Conservation (phyloP, 805 yeast genomes). For the Myxozyma geophila region DNA sequence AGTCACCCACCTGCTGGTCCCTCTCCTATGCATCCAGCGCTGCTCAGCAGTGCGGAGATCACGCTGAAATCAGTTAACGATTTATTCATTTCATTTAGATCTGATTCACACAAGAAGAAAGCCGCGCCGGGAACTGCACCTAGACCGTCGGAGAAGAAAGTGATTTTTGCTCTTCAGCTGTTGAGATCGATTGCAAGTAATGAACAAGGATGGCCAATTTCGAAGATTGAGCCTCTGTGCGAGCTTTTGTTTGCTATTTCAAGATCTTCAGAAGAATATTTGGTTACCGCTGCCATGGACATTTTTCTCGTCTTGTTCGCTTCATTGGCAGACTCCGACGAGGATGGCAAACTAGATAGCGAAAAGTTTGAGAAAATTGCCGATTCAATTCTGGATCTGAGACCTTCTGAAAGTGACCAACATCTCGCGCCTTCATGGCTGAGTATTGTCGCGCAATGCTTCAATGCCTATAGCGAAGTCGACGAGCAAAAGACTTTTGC, state of each 20-base stretch:
- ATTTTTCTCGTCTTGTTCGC: slow-evolving; percentile 82
- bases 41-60: slow-evolving; percentile 69
- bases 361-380: slow-evolving; percentile 68
- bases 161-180: slow-evolving; percentile 79
- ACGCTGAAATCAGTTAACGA: slow-evolving; percentile 61
- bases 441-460: slow-evolving; percentile 88
- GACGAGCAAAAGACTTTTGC: slow-evolving; percentile 58
- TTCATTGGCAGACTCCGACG: slow-evolving; percentile 56
- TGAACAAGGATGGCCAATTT: slow-evolving; percentile 81
- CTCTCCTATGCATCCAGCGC: slow-evolving; percentile 74
- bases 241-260: slow-evolving; percentile 75
- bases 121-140: slow-evolving; percentile 41
- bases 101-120: slow-evolving; percentile 45
- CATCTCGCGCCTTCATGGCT: slow-evolving; percentile 94
- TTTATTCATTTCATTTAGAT: slow-evolving; percentile 47
- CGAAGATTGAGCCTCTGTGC: slow-evolving; percentile 71
- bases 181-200: slow-evolving; percentile 65
- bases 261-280: slow-evolving; percentile 79
- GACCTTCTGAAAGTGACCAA: slow-evolving; percentile 80
- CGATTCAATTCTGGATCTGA: slow-evolving; percentile 73
- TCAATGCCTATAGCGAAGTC: slow-evolving; percentile 57
- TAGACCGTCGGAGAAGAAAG: slow-evolving; percentile 40
- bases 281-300: slow-evolving; percentile 79
- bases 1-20: slow-evolving; percentile 76
- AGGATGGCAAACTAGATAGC: slow-evolving; percentile 54